Evolutionary conservation across 1,284 basidiomycete species (phyloP), one percentile per base, ranked within the genome.

Genomic region (Ganoderma boninense): DNA sequence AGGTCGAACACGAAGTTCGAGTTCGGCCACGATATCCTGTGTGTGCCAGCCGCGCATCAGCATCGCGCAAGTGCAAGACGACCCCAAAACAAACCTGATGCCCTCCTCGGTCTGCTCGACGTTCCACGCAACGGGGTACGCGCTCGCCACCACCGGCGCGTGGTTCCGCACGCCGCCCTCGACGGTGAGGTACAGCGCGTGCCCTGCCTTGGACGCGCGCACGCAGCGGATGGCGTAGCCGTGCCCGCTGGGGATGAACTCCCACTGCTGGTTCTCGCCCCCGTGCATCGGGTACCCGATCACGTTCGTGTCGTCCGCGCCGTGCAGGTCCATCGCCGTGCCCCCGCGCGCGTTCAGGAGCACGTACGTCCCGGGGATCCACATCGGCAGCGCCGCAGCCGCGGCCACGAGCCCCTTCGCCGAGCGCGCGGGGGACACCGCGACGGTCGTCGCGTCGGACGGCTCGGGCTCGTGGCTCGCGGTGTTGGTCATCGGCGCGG

Each of bases 191-290:
- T 84, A 89, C 16, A 81, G 70, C 0, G 81, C 81, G 7, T 80
- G 69, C 18, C 71, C 69, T 0, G 65, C 69, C 32, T 63, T 43
- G 4, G 72, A 67, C 3, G 67, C 77, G 10, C 79, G 78, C 8
- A 72, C 77, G 20, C 83, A 84, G 60, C 82, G 84, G 78, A 90
- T 80, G 2, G 80, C 79, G 79, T 83, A 89, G 3, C 83, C 80
- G 14, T 68, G 74, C 6, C 76, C 82, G 38, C 75, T 83, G 77
- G 78, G 80, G 18, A 82, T 75, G 69, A 88, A 82, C 14, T 75
- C 82, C 89, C 89, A 90, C 86, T 89, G 79, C 74, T 90, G 89
- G 73, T 89, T 90, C 7, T 78, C 74, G 1, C 84, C 84, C 1
- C 79, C 79, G 71, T 88, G 83, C 57, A 74, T 76, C 3, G 80